A percentile compares a stretch with the other conserved stretches of the same genome.
phyloP scores from a whole-genome alignment of 805 yeast species.

The Zygosaccharomyces lentus region DNA sequence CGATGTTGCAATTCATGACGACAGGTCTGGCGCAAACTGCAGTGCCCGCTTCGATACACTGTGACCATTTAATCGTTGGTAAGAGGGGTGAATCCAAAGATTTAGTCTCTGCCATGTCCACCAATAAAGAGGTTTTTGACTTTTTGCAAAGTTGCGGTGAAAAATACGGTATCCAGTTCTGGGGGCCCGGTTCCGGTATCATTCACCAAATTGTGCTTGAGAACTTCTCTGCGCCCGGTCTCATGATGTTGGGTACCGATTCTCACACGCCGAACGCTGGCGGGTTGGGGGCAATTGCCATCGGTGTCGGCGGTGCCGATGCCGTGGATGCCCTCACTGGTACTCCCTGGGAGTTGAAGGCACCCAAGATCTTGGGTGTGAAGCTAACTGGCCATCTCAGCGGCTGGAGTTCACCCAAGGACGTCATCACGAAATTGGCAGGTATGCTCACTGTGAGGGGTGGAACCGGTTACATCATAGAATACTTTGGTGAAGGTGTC shows the following conservation, averaged over 20 bases:
- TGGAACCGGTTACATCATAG: slow-evolving; percentile 95
- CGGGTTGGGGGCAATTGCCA: slow-evolving; percentile 96
- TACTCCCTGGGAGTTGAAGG: slow-evolving; percentile 98
- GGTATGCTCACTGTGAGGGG: slow-evolving; percentile 94
- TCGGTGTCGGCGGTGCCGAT: slow-evolving; percentile 99
- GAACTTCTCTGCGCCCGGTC: slow-evolving; percentile 95
- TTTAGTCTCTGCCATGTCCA: slow-evolving; percentile 70
- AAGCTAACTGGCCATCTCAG: slow-evolving; percentile 81
- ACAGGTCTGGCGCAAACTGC: slow-evolving; percentile 84
- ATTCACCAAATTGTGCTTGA: slow-evolving; percentile 97
- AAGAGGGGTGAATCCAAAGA: slow-evolving; percentile 87
- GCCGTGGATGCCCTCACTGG: slow-evolving; percentile 98
- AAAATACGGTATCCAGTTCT: slow-evolving; percentile 94
- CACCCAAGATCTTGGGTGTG: slow-evolving; percentile 93
- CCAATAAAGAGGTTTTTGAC: slow-evolving; percentile 93
- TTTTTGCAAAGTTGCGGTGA: slow-evolving; percentile 90
- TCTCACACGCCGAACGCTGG: slow-evolving; percentile 99
- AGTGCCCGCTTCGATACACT: slow-evolving; percentile 94
- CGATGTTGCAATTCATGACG: slow-evolving; percentile 96
- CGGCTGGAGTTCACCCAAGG: slow-evolving; percentile 98
- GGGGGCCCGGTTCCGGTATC: slow-evolving; percentile 99
- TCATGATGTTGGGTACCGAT: slow-evolving; percentile 96
- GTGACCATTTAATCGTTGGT: slow-evolving; percentile 97
- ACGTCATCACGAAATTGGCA: slow-evolving; percentile 87
- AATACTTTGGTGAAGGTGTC: slow-evolving; percentile 96